phyloP scores from a whole-genome alignment of 148 eudicot genomes.

The Oxyria digyna region DNA sequence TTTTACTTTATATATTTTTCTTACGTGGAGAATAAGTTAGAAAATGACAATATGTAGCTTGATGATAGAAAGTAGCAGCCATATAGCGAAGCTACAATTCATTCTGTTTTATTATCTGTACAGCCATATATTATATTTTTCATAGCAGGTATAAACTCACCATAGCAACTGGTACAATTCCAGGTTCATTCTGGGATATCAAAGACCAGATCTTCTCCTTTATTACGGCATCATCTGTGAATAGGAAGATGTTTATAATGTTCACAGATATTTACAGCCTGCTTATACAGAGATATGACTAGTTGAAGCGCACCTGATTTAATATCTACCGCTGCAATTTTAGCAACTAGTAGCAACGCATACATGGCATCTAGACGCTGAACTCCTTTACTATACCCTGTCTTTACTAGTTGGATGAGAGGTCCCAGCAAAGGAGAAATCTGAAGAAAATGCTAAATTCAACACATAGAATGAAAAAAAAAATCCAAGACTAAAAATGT shows the following conservation, averaged over 20 bases:
- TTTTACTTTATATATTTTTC: too few species aligned
- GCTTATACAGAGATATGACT: not conserved
- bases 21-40: not conserved
- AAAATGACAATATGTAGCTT: not conserved
- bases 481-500: not conserved
- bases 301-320: conserved; percentile 56
- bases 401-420: conserved; percentile 72
- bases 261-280: not conserved
- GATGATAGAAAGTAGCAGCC: not conserved
- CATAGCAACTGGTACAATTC: conserved; percentile 69
- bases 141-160: conserved; percentile 20
- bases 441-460: conserved; percentile 22
- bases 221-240: conserved; percentile 59
- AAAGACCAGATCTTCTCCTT: conserved; percentile 88
- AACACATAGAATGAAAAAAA: not conserved
- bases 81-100: not conserved
- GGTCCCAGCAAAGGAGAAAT: conserved; percentile 61
- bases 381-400: conserved; percentile 75
- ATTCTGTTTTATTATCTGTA: not conserved
- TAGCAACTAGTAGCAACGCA: conserved; percentile 63
- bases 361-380: conserved; percentile 92
- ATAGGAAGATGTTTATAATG: not conserved
- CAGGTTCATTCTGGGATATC: conserved; percentile 73
- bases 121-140: not conserved
- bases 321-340: conserved; percentile 76